A percentile compares a stretch with the other conserved stretches of the same genome.
Conservation (phyloP, 441 rosid genomes). For the Aquilaria agallochum region DNA sequence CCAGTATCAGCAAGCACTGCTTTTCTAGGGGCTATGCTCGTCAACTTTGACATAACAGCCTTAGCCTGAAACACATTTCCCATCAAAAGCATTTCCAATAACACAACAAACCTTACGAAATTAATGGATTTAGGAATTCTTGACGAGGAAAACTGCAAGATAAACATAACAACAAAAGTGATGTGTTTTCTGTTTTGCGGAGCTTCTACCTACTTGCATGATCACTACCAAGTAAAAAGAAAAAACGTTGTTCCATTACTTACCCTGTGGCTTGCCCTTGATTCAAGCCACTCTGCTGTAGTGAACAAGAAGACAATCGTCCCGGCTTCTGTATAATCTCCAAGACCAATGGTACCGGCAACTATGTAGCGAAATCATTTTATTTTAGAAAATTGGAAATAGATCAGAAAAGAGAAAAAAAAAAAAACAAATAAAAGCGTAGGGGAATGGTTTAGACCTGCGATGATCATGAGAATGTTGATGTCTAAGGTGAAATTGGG, state of each 20-base stretch:
- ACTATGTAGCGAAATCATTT: conserved; percentile 29
- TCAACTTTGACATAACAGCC: conserved; percentile 69
- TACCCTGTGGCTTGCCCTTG: conserved; percentile 78
- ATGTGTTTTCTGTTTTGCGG: background rate
- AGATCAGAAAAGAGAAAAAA: too few relatives aligned
- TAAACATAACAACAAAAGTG: too few relatives aligned
- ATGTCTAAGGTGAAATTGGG: conserved; percentile 40
- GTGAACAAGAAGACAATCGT: conserved; percentile 72
- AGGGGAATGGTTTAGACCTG: conserved; percentile 35
- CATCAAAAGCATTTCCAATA: too few relatives aligned
- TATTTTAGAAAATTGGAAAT: too few relatives aligned
- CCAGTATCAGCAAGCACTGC: conserved; percentile 78
- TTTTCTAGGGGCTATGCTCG: conserved; percentile 72
- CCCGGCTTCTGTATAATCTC: conserved; percentile 70
- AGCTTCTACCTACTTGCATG: background rate
- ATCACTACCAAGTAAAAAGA: too few relatives aligned
- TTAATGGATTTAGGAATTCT: too few relatives aligned
- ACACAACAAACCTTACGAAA: too few relatives aligned
- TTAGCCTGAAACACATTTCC: conserved; percentile 43
- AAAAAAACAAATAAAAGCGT: too few relatives aligned
- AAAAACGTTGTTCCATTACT: background rate
- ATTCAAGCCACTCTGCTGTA: conserved; percentile 75
- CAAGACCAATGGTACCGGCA: conserved; percentile 56
- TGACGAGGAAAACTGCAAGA: too few relatives aligned
- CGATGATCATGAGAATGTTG: conserved; percentile 56